These are phyloP conservation scores for Mastigamoeba balamuthi DNA, from an alignment of 78 protist species.

Conservation along the genomic window DNA sequence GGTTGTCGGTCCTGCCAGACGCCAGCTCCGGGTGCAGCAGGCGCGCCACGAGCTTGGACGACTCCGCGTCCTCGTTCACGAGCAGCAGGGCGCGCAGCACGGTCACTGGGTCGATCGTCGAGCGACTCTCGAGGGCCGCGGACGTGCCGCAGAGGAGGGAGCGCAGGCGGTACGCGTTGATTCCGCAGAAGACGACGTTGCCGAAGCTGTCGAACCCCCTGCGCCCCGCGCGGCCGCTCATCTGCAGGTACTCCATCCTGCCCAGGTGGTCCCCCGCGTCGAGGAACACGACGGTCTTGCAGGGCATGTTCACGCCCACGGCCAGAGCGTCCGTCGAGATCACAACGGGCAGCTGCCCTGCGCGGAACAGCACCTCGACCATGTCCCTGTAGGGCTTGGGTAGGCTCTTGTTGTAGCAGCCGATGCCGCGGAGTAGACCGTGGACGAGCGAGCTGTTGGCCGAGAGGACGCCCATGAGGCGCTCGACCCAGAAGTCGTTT, in stretches of 20 bases:
- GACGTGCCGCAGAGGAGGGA: not conserved
- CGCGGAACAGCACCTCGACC: not conserved
- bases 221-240: not conserved
- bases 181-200: not conserved
- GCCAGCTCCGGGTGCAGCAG: not conserved
- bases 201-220: constrained; percentile 3
- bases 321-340: constrained; percentile 1
- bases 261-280: not conserved
- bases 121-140: not conserved
- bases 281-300: not conserved
- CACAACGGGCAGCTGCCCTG: not conserved
- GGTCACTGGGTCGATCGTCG: not conserved
- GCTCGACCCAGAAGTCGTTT: not conserved
- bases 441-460: not conserved
- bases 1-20: too few relatives aligned
- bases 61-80: not conserved
- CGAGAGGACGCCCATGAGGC: not conserved
- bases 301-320: constrained; percentile 1
- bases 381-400: not conserved
- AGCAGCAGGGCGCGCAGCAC: not conserved
- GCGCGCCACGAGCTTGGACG: not conserved
- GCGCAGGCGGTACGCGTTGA: not conserved
- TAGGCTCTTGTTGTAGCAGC: not conserved
- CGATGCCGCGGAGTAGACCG: not conserved
- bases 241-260: not conserved